phyloP scores from a whole-genome alignment of 2,329 filamentous ascomycete species.

The Furcasterigmium sp. region DNA sequence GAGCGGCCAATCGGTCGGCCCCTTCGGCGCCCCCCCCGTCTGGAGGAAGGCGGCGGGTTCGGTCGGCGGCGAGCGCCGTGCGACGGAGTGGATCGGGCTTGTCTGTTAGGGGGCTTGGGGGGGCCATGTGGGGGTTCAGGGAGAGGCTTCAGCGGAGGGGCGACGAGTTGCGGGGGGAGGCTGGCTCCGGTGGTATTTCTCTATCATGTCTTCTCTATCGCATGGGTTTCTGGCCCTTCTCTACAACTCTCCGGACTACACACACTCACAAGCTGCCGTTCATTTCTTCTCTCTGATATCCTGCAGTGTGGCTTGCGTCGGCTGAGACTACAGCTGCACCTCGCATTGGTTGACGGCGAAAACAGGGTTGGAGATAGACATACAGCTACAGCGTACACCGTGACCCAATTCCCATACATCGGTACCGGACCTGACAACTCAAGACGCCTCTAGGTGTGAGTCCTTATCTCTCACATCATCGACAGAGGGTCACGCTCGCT shows the following conservation, averaged over 20 bases:
- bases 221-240: neutral
- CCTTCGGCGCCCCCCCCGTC: neutral
- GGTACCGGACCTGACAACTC: too few species aligned
- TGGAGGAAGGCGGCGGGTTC: neutral
- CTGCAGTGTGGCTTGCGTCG: too few species aligned
- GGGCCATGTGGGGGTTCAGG: too few species aligned
- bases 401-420: too few species aligned
- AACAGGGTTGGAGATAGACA: too few species aligned
- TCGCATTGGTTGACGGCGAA: neutral
- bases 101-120: neutral
- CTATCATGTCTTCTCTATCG: neutral
- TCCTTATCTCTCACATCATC: too few species aligned
- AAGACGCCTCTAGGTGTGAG: too few species aligned
- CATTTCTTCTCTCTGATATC: too few species aligned
- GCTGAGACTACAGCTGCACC: neutral
- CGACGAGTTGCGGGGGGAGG: neutral
- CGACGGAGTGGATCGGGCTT: conserved; percentile 4
- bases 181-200: neutral
- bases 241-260: neutral
- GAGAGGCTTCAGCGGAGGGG: too few species aligned
- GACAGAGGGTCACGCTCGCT: too few species aligned
- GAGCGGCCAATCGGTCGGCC: neutral
- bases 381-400: too few species aligned
- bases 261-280: too few species aligned
- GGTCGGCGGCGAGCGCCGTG: conserved; percentile 14